phyloP scores from a whole-genome alignment of 2,329 filamentous ascomycete genomes.

The Periglandula ipomoeae region DNA sequence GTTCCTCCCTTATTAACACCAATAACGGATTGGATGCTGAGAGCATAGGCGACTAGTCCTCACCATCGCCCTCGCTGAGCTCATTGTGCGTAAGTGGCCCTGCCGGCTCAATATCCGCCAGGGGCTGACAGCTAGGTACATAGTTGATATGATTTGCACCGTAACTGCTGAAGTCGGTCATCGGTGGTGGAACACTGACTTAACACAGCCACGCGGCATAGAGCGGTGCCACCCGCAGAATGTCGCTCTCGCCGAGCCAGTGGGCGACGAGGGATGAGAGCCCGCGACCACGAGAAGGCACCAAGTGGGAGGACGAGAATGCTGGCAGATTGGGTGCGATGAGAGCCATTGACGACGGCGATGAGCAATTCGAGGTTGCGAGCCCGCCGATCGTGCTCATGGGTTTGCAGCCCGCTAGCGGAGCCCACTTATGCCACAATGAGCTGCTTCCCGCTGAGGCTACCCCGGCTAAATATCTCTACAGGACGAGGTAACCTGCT shows the following conservation, averaged over 20 bases:
- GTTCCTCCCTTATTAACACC: too few relatives aligned
- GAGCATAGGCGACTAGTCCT: too few relatives aligned
- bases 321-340: not conserved
- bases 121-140: too few relatives aligned
- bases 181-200: not conserved
- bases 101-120: too few relatives aligned
- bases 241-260: not conserved
- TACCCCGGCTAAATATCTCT: not conserved
- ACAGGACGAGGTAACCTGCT: not conserved
- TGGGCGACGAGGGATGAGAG: not conserved
- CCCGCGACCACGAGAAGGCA: not conserved
- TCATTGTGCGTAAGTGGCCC: too few relatives aligned
- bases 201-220: slow-evolving; percentile 13
- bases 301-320: not conserved
- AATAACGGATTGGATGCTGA: too few relatives aligned
- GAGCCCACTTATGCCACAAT: too few relatives aligned
- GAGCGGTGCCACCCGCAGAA: slow-evolving; percentile 10
- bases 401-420: too few relatives aligned
- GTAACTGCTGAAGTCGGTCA: not conserved
- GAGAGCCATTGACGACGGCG: too few relatives aligned
- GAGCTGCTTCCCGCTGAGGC: not conserved
- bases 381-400: too few relatives aligned
- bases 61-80: too few relatives aligned
- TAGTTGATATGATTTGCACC: not conserved
- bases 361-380: too few relatives aligned